Percentiles rank a stretch among this genome's conserved stretches.
Evolutionary conservation across 2,329 filamentous ascomycete genomes (phyloP).

Genomic region (Penicillium hesseltinei): DNA sequence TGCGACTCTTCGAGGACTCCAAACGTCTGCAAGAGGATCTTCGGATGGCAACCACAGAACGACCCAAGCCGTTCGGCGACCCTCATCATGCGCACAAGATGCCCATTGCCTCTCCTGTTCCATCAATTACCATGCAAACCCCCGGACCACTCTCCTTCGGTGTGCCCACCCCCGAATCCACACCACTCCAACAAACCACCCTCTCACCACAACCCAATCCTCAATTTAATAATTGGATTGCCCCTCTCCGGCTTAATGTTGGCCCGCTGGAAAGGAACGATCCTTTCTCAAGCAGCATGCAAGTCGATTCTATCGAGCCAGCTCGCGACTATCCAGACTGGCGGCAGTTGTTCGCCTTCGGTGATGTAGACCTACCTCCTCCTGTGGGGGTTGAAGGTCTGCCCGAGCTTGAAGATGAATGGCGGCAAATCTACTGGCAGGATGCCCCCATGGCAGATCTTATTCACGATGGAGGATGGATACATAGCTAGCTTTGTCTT

Average conservation of each 20-base stretch:
- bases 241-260: constrained; percentile 27
- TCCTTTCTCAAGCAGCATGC: constrained; percentile 24
- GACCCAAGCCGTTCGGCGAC: constrained; percentile 27
- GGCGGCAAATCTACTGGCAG: constrained; percentile 47
- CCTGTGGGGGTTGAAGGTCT: constrained; percentile 40
- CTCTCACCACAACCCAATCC: constrained; percentile 27
- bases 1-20: constrained; percentile 46
- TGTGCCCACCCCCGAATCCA: constrained; percentile 33
- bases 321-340: constrained; percentile 40
- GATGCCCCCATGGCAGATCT: constrained; percentile 44
- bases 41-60: constrained; percentile 37
- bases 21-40: constrained; percentile 44
- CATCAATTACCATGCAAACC: constrained; percentile 21
- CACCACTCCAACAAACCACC: constrained; percentile 22
- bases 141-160: constrained; percentile 26
- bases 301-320: constrained; percentile 35
- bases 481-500: constrained; percentile 26
- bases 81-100: constrained; percentile 18
- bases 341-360: constrained; percentile 44
- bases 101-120: constrained; percentile 18
- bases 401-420: constrained; percentile 44
- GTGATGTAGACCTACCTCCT: constrained; percentile 37
- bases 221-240: constrained; percentile 35
- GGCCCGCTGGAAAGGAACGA: constrained; percentile 25
- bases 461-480: constrained; percentile 42